Base-by-base conservation (phyloP, 2,329 filamentous ascomycete genomes). In the Cladophialophora immunda region DNA sequence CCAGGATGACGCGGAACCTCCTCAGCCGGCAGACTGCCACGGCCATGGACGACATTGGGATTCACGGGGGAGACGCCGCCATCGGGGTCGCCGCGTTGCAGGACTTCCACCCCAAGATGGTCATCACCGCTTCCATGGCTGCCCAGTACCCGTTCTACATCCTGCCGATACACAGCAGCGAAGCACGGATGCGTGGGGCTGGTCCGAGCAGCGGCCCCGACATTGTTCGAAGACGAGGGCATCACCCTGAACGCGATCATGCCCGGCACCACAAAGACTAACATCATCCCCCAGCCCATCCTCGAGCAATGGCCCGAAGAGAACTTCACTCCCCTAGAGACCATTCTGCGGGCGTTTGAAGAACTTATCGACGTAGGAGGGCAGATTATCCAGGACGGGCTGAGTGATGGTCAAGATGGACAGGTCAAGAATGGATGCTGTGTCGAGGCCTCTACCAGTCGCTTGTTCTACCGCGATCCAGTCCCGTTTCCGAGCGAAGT, bases 171-270 rank as follows among this genome's bases (percentile, higher is more conserved):
- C 72, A 86, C 84, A 0, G 80, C 81, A 0, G 81, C 79, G 75
- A 87, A 87, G 76, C 84, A 87, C 70, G 85, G 82, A 9, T 73
- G 87, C 15, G 71, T 85, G 2, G 85, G 83, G 0, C 74, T 87
- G 65, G 36, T 62, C 2, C 41, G 64, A 58, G 52, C 58, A 2
- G 29, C 53, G 8, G 32, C 47, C n/a, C 70, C 73, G 1, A 70
- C 71, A 0, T 74, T 75, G 62, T 25, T 66, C 1, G 36, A 55
- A 30, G 47, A 73, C 45, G 76, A 78, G 54, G 61, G 68, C 29
- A 79, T 79, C 52, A 74, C 74, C 4, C 73, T 79, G 59, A 79
- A 79, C 64, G 70, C 69, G 6, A 73, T 79, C 45, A 72, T 72
- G 52, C 78, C 78, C 4, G 73, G 73, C 4, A 70, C 77, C 45